Base-by-base conservation (phyloP, 2,329 filamentous ascomycete species). In the Acrodontium crateriforme region DNA sequence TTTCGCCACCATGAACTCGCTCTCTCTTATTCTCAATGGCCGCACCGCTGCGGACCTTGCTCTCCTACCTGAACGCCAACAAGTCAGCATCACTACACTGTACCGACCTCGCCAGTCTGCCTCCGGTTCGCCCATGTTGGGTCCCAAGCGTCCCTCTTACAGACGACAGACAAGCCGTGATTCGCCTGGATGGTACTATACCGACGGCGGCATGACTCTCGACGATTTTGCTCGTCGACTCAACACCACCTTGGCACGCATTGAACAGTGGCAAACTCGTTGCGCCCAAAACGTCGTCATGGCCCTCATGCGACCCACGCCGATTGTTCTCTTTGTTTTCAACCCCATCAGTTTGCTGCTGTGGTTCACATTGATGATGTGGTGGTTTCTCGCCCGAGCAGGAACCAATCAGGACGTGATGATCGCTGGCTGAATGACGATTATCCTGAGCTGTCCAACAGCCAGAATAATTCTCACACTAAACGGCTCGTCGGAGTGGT, bases 231-330 rank as follows among this genome's bases (percentile, higher is more conserved):
- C 44, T 3, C 19, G 25, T 15, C 35, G 39, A 16, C 27, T 47
- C 16, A 36, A 47, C 18, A 49, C 46, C 0, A 27, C 32, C 10
- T 30, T 34, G 4, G 41, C 39, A 28, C 38, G 39, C 3, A 34
- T 48, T 19, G 44, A 48, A 30, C 38, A 40, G 10, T 49, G 39
- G 29, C 32, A 38, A 26, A 31, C 33, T 11, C 31, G 29, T 11
- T 50, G 45, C 29, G 46, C 40, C 19, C 42, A 46, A 32, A 47
- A 45, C 31, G 31, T 46, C 11, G 46, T 50, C 10, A 50, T 50
- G 47, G 47, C 41, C 3, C 29, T 50, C 18, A 35, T 49, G 28
- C 30, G 44, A 21, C 45, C 46, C 4, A 47, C 46, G 30, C 42
- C 45, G 11, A 17, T 49, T 19, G 38, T 46, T 18, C 23, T 50